A percentile compares a stretch with the other conserved stretches of the same genome.
Evolutionary conservation across 805 yeast genomes (phyloP).

Genomic region (Saccharomycopsis javanensis): DNA sequence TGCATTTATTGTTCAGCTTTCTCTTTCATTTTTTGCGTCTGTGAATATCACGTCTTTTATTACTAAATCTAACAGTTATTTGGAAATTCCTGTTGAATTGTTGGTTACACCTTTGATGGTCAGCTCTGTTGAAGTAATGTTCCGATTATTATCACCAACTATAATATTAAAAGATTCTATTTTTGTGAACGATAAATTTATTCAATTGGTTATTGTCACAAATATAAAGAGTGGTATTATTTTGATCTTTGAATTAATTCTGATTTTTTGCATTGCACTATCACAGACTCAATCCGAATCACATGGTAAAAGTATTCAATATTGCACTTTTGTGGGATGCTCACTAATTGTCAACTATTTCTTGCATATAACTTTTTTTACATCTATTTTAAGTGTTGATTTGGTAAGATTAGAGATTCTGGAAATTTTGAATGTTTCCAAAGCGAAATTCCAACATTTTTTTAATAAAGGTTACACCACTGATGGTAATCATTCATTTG

Average conservation of each 20-base stretch:
- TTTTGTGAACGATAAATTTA: slow-evolving; percentile 33
- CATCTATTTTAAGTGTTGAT: slow-evolving; percentile 61
- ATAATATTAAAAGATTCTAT: slow-evolving; percentile 27
- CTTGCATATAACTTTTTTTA: slow-evolving; percentile 53
- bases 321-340: slow-evolving; percentile 36
- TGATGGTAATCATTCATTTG: background rate
- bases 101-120: slow-evolving; percentile 34
- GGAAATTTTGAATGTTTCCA: slow-evolving; percentile 10
- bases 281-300: slow-evolving; percentile 26
- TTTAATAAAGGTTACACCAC: background rate
- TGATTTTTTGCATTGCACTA: slow-evolving; percentile 24
- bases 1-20: slow-evolving; percentile 35
- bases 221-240: slow-evolving; percentile 32
- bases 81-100: slow-evolving; percentile 32
- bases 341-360: slow-evolving; percentile 50
- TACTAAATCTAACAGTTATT: slow-evolving; percentile 26
- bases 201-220: slow-evolving; percentile 29
- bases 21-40: slow-evolving; percentile 33
- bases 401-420: slow-evolving; percentile 44
- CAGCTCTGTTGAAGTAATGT: slow-evolving; percentile 39
- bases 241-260: slow-evolving; percentile 24
- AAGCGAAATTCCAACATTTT: background rate
- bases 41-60: slow-evolving; percentile 33
- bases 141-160: slow-evolving; percentile 34
- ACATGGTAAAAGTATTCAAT: slow-evolving; percentile 21